Conservation (phyloP, 2,329 filamentous ascomycete genomes). For the Neopestalotiopsis rosae region DNA sequence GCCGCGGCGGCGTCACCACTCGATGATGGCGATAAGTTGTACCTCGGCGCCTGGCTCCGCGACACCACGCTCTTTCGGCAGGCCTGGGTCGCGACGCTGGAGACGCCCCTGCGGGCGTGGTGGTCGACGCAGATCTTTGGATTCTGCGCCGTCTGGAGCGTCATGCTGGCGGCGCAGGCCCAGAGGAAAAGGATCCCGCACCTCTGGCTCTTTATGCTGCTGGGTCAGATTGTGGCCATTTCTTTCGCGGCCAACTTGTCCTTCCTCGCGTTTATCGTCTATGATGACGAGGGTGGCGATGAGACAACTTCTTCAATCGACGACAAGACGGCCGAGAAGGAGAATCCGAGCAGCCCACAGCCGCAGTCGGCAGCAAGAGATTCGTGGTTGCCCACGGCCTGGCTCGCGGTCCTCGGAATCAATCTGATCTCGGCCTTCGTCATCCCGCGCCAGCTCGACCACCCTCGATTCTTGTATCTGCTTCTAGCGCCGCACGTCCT, state of each 20-base stretch:
- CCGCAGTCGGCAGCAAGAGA: not conserved
- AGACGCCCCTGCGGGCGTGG: constrained; percentile 29
- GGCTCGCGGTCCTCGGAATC: not conserved
- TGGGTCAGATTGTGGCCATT: constrained; percentile 34
- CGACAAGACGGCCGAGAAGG: not conserved
- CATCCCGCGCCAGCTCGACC: constrained; percentile 22
- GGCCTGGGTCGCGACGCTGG: constrained; percentile 32
- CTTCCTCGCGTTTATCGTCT: constrained; percentile 27
- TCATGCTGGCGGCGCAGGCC: constrained; percentile 30
- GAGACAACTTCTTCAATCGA: not conserved
- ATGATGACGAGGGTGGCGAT: not conserved
- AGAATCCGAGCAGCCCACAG: not conserved
- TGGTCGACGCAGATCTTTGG: constrained; percentile 36
- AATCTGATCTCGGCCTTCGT: constrained; percentile 18
- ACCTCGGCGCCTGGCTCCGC: constrained; percentile 31
- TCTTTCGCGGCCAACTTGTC: constrained; percentile 34
- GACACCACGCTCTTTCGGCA: constrained; percentile 34
- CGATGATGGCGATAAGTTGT: constrained; percentile 13
- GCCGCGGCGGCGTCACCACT: constrained; percentile 16
- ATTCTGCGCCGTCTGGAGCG: constrained; percentile 33
- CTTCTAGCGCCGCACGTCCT: constrained; percentile 31
- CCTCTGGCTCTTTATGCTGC: constrained; percentile 32
- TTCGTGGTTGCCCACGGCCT: not conserved
- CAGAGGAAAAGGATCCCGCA: constrained; percentile 25
- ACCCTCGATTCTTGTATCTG: constrained; percentile 24